These are phyloP conservation scores for Xerocomus potaroensis DNA, from an alignment of 768 basidiomycete genomes.

Conservation along the genomic window DNA sequence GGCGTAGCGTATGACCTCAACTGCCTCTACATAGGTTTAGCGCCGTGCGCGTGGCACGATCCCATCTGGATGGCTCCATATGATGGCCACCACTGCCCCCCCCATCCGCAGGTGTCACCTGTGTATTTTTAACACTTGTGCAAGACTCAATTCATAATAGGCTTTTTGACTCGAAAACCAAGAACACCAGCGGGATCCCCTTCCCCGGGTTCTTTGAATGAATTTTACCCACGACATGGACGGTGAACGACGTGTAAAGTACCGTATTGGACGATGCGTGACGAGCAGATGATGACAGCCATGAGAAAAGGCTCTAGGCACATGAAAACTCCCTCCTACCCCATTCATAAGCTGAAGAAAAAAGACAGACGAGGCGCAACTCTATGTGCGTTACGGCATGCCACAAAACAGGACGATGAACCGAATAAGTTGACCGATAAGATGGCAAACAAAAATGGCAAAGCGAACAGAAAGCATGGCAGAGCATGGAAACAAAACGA, in stretches of 20 bases:
- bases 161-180: no score
- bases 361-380: neutral
- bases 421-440: slow-evolving; percentile 34
- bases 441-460: slow-evolving; percentile 13
- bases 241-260: neutral
- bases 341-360: slow-evolving; percentile 2
- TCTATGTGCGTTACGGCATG: slow-evolving; percentile 29
- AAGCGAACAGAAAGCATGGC: slow-evolving; percentile 25
- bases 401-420: slow-evolving; percentile 18
- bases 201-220: no score
- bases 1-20: no score
- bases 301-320: slow-evolving; percentile 14
- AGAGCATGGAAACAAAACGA: slow-evolving; percentile 16
- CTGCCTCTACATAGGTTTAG: no score
- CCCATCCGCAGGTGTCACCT: no score
- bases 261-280: neutral
- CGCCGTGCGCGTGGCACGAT: no score
- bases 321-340: slow-evolving; percentile 11
- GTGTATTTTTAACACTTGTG: no score
- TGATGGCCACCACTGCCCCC: no score
- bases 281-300: slow-evolving; percentile 7
- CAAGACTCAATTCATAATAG: no score
- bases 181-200: no score
- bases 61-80: no score
- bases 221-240: no score